A percentile compares a stretch with the other conserved stretches of the same genome.
Conservation (phyloP, 371 early-diverging fungal species). For the Syncephalastrum contaminatum region DNA sequence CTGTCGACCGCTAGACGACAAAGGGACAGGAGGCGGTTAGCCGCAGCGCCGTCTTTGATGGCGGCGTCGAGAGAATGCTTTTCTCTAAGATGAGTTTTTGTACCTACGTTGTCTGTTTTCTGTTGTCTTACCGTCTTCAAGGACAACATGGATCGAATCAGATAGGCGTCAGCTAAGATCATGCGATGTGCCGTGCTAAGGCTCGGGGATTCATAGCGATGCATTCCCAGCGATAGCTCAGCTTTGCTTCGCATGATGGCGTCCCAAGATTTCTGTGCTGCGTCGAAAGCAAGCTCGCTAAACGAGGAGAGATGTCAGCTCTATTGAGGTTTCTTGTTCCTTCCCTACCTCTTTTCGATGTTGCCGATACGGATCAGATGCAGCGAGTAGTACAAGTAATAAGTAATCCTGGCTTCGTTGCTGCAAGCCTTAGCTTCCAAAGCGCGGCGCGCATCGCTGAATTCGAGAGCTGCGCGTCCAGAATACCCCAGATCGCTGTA, state of each 20-base stretch:
- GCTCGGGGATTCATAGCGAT: background rate
- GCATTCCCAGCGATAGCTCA: background rate
- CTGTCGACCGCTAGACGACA: slow-evolving; percentile 4
- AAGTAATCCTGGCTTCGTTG: slow-evolving; percentile 23
- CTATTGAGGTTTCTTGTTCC: background rate
- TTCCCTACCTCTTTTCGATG: slow-evolving; percentile 31
- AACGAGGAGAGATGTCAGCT: background rate
- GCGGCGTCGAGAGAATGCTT: slow-evolving; percentile 13
- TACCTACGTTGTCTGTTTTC: no score
- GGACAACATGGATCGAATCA: slow-evolving; percentile 17
- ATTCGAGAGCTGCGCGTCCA: slow-evolving; percentile 62
- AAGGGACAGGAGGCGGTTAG: slow-evolving; percentile 4
- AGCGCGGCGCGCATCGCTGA: slow-evolving; percentile 42
- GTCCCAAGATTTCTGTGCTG: slow-evolving; percentile 11
- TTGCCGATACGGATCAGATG: slow-evolving; percentile 46
- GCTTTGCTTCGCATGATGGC: background rate
- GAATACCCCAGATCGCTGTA: slow-evolving; percentile 66
- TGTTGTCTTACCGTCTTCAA: slow-evolving; percentile 9
- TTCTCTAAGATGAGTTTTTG: background rate
- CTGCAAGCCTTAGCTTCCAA: slow-evolving; percentile 27
- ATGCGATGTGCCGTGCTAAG: background rate
- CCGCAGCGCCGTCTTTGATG: slow-evolving; percentile 16
- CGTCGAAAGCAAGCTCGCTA: slow-evolving; percentile 17
- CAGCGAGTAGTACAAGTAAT: slow-evolving; percentile 36
- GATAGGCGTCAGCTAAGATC: slow-evolving; percentile 21